A percentile compares a stretch with the other conserved stretches of the same genome.
Conservation (phyloP, 139 green algal species). For the Haematococcus lacustris region DNA sequence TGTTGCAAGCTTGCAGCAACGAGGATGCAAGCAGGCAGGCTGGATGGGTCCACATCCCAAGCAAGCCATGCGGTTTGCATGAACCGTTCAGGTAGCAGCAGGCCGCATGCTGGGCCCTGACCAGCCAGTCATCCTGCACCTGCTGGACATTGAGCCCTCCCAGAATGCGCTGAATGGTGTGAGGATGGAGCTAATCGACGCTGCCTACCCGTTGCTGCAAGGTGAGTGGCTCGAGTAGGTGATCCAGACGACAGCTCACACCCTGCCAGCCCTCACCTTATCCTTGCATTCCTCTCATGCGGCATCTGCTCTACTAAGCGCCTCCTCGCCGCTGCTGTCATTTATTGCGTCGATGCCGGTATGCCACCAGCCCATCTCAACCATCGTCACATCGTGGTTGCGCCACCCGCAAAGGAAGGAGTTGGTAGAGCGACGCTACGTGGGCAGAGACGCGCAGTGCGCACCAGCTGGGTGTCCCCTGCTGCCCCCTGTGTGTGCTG, state of each 20-base stretch:
- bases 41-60: neutral
- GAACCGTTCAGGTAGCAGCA: constrained; percentile 31
- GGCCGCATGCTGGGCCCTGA: constrained; percentile 79
- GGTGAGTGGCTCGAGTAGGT: constrained; percentile 36
- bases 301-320: too few relatives aligned
- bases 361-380: too few relatives aligned
- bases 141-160: constrained; percentile 88
- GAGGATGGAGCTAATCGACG: constrained; percentile 90
- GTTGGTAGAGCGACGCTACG: too few relatives aligned
- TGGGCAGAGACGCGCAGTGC: too few relatives aligned
- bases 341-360: too few relatives aligned
- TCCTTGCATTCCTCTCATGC: too few relatives aligned
- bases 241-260: too few relatives aligned
- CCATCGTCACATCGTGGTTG: too few relatives aligned
- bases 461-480: too few relatives aligned
- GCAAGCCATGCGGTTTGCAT: neutral
- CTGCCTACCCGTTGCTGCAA: constrained; percentile 81
- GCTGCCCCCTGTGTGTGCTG: neutral
- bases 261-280: too few relatives aligned
- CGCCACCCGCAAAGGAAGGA: too few relatives aligned
- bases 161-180: constrained; percentile 76
- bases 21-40: neutral
- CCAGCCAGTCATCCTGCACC: constrained; percentile 86
- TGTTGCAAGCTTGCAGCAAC: neutral
- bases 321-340: too few relatives aligned